These are phyloP conservation scores for Aspergillus niger DNA, from an alignment of 2,329 filamentous ascomycete species.

Conservation along the genomic window DNA sequence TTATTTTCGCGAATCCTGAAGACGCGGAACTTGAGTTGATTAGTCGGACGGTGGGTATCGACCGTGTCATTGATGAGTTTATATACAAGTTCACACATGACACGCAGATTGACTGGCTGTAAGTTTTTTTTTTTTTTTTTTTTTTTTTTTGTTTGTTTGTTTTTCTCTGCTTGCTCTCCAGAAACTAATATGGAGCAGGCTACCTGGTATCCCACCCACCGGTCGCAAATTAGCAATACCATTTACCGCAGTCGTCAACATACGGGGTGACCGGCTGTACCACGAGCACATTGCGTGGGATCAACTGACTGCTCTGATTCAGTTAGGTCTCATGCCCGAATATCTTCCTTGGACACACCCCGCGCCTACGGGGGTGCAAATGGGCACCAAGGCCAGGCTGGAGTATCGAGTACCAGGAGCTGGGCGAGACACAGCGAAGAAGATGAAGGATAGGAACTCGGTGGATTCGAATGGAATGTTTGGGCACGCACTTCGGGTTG, in stretches of 20 bases:
- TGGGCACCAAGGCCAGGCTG: conserved; percentile 53
- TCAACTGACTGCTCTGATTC: conserved; percentile 61
- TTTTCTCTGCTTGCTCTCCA: not conserved
- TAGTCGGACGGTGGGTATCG: conserved; percentile 68
- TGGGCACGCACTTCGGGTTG: not conserved
- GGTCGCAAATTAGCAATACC: conserved; percentile 55
- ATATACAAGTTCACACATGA: conserved; percentile 65
- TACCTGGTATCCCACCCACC: conserved; percentile 62
- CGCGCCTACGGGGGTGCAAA: conserved; percentile 39
- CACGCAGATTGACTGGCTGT: conserved; percentile 67
- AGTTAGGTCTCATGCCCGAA: conserved; percentile 63
- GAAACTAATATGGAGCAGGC: conserved; percentile 34
- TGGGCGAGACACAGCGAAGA: conserved; percentile 55
- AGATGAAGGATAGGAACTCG: conserved; percentile 49
- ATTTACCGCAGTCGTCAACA: conserved; percentile 64
- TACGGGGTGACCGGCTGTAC: conserved; percentile 67
- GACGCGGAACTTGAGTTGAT: conserved; percentile 67
- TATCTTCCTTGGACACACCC: conserved; percentile 63
- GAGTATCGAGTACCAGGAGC: conserved; percentile 54
- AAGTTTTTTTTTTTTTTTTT: conserved; percentile 27
- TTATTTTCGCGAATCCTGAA: conserved; percentile 69
- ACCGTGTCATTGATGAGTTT: conserved; percentile 70
- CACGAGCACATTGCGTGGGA: conserved; percentile 74
- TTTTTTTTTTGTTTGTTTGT: not conserved
- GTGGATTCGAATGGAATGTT: conserved; percentile 59